Percentiles rank a stretch among this genome's conserved stretches.
phyloP scores from a whole-genome alignment of 208 protist genomes.

The Trypanosoma rangeli region DNA sequence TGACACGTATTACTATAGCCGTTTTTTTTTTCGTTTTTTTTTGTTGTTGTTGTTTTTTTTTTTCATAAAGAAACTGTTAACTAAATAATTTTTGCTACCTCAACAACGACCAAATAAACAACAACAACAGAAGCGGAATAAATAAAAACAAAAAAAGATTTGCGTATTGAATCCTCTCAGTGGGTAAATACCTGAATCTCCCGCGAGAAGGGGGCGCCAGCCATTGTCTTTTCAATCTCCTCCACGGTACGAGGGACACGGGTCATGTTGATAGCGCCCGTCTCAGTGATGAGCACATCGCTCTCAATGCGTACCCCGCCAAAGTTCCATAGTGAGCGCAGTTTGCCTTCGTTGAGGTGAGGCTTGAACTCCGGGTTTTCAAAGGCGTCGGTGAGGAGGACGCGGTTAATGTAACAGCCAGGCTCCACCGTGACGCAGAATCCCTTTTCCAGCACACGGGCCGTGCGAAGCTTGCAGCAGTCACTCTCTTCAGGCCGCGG shows the following conservation, averaged over 20 bases:
- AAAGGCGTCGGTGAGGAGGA: slow-evolving; percentile 81
- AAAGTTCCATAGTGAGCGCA: slow-evolving; percentile 85
- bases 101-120: not conserved
- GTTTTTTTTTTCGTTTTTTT: slow-evolving; percentile 4
- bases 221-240: slow-evolving; percentile 87
- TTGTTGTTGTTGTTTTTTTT: slow-evolving; percentile 12
- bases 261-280: slow-evolving; percentile 85
- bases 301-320: slow-evolving; percentile 99
- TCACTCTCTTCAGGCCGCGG: slow-evolving; percentile 65
- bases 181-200: slow-evolving; percentile 56
- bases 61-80: slow-evolving; percentile 1
- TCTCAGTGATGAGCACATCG: slow-evolving; percentile 95
- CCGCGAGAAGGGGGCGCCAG: slow-evolving; percentile 60
- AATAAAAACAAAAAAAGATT: not conserved
- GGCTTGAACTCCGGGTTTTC: slow-evolving; percentile 56
- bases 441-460: slow-evolving; percentile 87
- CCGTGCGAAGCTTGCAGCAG: slow-evolving; percentile 88
- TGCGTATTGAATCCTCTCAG: slow-evolving; percentile 31
- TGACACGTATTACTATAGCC: no score
- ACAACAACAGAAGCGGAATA: not conserved
- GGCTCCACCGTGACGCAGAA: slow-evolving; percentile 98
- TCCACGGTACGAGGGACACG: slow-evolving; percentile 82
- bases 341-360: slow-evolving; percentile 86
- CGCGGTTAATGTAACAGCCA: slow-evolving; percentile 91
- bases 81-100: not conserved